Evolutionary conservation across 345 rosid genomes (phyloP), one percentile per base, ranked within the genome.

Genomic region (Eucalyptus erythrocorys): DNA sequence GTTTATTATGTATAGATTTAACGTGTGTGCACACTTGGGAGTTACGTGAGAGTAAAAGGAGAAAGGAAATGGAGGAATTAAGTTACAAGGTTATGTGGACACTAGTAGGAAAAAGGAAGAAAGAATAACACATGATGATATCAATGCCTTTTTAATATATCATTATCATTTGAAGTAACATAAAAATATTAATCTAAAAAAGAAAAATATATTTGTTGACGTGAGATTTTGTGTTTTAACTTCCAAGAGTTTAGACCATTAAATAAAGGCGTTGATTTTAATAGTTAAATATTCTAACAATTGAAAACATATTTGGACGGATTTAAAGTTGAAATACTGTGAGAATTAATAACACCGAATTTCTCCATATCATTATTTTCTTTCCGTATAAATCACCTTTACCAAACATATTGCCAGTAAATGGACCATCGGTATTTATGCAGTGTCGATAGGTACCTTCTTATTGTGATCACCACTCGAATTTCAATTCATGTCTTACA

Each of bases 211-310:
- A 51, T 51, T 51, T 51, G 9, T 51, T 21, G 26, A 53, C 1
- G 5, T 53, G 10, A 21, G 59, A 53, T 53, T 53, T 53, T 7
- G 27, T 50, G 8, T 1, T 2, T 3, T 9, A 8, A 0, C 11
- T 53, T 53, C 6, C 21, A 15, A 6, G 1, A 50, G 1, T 50
- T 50, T 50, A 21, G 4, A 53, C 5, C 0, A 0, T 53, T 4
- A 7, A 0, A 19, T 21, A 1, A 53, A 53, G 0, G 0, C 0
- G 2, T n/a, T 21, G 26, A 4, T n/a, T 53, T 53, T 53, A 53
- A 53, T 17, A 51, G 2, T 17, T 17, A 51, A 50, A 50, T 50
- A 17, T 53, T 53, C 27, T 53, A 53, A 7, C 0, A 22, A 2
- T 53, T 53, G 2, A 21, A 53, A 53, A 53, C 27, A 53, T 21